These are phyloP conservation scores for Tylopilus orsonianus DNA, from an alignment of 1,284 basidiomycete genomes.

Conservation along the genomic window DNA sequence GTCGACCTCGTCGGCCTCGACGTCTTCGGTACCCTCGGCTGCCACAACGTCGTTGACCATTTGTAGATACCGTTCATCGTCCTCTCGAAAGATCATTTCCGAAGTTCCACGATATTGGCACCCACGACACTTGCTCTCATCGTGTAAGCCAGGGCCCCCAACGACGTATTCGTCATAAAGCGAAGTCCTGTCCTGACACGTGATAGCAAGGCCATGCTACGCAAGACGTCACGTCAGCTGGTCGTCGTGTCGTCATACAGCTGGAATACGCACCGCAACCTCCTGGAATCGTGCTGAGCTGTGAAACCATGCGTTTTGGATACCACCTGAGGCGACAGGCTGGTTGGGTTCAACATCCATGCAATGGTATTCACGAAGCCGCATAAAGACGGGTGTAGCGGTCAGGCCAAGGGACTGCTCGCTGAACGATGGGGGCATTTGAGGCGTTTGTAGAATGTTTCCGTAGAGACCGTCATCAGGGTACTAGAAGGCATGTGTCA, in stretches of 20 bases:
- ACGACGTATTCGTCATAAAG: slow-evolving; percentile 39
- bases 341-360: slow-evolving; percentile 38
- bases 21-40: slow-evolving; percentile 15
- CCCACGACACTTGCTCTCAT: slow-evolving; percentile 41
- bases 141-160: slow-evolving; percentile 41
- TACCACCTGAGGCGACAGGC: slow-evolving; percentile 42
- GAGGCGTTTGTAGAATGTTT: slow-evolving; percentile 31
- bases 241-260: slow-evolving; percentile 1
- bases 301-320: slow-evolving; percentile 59
- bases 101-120: slow-evolving; percentile 33
- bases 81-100: slow-evolving; percentile 33
- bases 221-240: not conserved
- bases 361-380: slow-evolving; percentile 55
- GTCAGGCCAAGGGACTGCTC: slow-evolving; percentile 38
- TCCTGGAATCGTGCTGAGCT: slow-evolving; percentile 26
- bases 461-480: slow-evolving; percentile 37
- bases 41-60: slow-evolving; percentile 5
- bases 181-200: slow-evolving; percentile 25
- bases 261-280: slow-evolving; percentile 26
- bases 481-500: slow-evolving; percentile 28
- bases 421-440: slow-evolving; percentile 37
- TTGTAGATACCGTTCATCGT: slow-evolving; percentile 22
- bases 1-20: slow-evolving; percentile 24
- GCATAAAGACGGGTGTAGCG: slow-evolving; percentile 52
- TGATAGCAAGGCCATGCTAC: slow-evolving; percentile 27